phyloP scores from a whole-genome alignment of 345 rosid species.

The Dipteronia sinensis region DNA sequence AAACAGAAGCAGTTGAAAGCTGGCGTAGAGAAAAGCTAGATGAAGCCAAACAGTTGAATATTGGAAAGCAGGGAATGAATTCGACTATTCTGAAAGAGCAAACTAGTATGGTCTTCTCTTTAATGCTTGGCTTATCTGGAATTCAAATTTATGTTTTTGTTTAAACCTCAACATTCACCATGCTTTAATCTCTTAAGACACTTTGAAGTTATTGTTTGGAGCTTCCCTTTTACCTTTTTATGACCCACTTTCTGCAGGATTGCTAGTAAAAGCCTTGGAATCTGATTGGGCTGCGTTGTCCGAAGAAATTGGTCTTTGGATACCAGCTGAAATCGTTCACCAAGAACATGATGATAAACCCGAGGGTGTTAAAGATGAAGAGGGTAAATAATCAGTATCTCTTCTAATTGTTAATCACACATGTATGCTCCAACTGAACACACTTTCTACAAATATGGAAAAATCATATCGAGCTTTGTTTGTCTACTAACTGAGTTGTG shows the following conservation, averaged over 20 bases:
- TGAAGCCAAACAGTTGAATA: constrained; percentile 58
- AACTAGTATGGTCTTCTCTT: constrained; percentile 55
- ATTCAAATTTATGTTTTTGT: constrained; percentile 1
- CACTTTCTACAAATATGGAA: constrained; percentile 2
- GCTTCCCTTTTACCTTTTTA: constrained; percentile 5
- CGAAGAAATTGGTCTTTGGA: constrained; percentile 90
- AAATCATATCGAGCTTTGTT: neutral
- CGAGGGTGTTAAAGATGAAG: constrained; percentile 81
- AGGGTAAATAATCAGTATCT: constrained; percentile 50
- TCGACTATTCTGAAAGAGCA: constrained; percentile 62
- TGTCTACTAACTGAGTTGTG: constrained; percentile 8
- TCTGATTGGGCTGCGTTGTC: constrained; percentile 73
- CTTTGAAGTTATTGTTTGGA: neutral
- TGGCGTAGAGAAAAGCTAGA: constrained; percentile 85
- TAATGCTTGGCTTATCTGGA: constrained; percentile 10
- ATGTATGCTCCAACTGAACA: neutral
- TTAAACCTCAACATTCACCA: constrained; percentile 13
- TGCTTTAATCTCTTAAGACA: neutral
- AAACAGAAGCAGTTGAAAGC: constrained; percentile 77
- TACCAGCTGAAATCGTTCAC: constrained; percentile 69
- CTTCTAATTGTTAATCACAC: neutral
- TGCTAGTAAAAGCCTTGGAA: constrained; percentile 74
- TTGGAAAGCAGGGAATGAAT: constrained; percentile 43
- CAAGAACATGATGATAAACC: constrained; percentile 86
- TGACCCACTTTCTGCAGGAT: constrained; percentile 38